Evolutionary conservation across 345 rosid species (phyloP).

Genomic region (Pelargonium nanum): DNA sequence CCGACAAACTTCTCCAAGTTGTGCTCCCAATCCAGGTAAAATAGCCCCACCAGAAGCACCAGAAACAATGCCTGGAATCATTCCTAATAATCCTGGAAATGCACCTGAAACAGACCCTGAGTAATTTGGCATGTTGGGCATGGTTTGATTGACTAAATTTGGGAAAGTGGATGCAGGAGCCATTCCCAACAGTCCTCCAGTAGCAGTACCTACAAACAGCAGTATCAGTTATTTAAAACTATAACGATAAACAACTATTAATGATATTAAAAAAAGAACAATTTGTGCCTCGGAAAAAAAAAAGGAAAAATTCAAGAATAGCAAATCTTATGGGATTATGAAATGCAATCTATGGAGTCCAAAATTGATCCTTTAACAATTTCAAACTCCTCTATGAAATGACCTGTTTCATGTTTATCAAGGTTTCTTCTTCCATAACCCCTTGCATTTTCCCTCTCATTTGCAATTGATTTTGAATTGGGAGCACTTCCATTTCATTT

Average conservation of each 20-base stretch:
- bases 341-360: too few relatives aligned
- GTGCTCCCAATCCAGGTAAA: slow-evolving; percentile 91
- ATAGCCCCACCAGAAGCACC: slow-evolving; percentile 95
- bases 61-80: slow-evolving; percentile 83
- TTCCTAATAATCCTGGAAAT: slow-evolving; percentile 81
- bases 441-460: too few relatives aligned
- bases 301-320: too few relatives aligned
- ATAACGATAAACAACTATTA: neutral
- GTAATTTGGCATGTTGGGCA: slow-evolving; percentile 99
- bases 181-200: slow-evolving; percentile 64
- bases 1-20: slow-evolving; percentile 90
- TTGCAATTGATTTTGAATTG: too few relatives aligned
- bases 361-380: too few relatives aligned
- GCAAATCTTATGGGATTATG: too few relatives aligned
- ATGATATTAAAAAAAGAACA: neutral
- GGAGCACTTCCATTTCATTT: too few relatives aligned
- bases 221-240: neutral
- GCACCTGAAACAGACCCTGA: slow-evolving; percentile 93
- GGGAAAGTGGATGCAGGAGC: slow-evolving; percentile 68
- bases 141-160: slow-evolving; percentile 75
- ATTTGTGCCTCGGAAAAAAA: too few relatives aligned
- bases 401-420: too few relatives aligned
- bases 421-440: too few relatives aligned
- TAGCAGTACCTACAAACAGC: slow-evolving; percentile 46
- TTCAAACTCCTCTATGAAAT: too few relatives aligned